These are phyloP conservation scores for Pseudocercospora macadamiae DNA, from an alignment of 2,329 filamentous ascomycete genomes.

Conservation along the genomic window DNA sequence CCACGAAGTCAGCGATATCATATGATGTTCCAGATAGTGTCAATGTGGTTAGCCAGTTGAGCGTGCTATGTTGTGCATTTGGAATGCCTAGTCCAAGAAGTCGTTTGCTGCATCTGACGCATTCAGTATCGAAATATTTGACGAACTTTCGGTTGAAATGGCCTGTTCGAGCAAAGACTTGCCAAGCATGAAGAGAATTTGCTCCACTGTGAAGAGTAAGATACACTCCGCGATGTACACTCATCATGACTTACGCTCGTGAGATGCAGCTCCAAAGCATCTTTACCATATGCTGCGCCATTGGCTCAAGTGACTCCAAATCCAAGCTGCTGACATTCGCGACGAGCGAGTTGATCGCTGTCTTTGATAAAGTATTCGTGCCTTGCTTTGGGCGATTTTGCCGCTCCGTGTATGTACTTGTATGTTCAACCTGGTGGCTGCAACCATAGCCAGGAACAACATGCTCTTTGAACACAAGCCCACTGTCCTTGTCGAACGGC, in stretches of 20 bases:
- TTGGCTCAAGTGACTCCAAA: slow-evolving; percentile 13
- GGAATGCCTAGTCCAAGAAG: not conserved
- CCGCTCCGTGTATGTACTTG: not conserved
- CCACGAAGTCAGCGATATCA: slow-evolving; percentile 11
- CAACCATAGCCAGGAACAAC: not conserved
- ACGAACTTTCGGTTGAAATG: not conserved
- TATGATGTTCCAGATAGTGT: slow-evolving; percentile 13
- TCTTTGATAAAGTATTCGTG: slow-evolving; percentile 13
- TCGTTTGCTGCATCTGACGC: not conserved
- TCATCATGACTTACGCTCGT: slow-evolving; percentile 13
- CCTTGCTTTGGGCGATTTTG: not conserved
- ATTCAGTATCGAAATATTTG: not conserved
- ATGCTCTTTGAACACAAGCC: slow-evolving; percentile 26
- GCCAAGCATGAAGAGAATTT: slow-evolving; percentile 4
- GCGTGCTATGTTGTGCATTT: not conserved
- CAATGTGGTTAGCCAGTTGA: slow-evolving; percentile 28
- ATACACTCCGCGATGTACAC: not conserved
- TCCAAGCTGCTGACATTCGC: slow-evolving; percentile 21
- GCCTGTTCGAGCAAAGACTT: slow-evolving; percentile 11
- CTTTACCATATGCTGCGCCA: slow-evolving; percentile 16
- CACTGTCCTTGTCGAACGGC: slow-evolving; percentile 25
- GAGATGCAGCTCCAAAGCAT: slow-evolving; percentile 22
- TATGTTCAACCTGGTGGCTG: not conserved
- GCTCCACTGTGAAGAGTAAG: not conserved
- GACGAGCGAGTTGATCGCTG: slow-evolving; percentile 22